phyloP scores from a whole-genome alignment of 768 basidiomycete species.

The Amanita fuliginea region DNA sequence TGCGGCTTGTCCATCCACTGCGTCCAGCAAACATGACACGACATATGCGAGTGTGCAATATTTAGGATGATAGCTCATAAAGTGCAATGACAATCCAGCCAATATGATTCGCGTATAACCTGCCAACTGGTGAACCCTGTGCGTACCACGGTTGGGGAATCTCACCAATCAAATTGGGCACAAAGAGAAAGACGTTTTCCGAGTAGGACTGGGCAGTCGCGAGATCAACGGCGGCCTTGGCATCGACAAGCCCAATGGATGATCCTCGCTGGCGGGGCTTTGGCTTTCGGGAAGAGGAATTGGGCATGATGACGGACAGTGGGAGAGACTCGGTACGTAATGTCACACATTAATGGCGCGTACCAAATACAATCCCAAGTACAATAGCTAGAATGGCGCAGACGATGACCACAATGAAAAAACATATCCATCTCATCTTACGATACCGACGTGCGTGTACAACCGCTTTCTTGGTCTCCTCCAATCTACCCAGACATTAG shows the following conservation, averaged over 20 bases:
- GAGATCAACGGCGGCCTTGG: slow-evolving; percentile 78
- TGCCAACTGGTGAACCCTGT: slow-evolving; percentile 19
- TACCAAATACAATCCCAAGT: slow-evolving; percentile 29
- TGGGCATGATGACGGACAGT: slow-evolving; percentile 4
- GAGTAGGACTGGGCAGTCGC: slow-evolving; percentile 79
- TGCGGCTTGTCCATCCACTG: slow-evolving; percentile 90
- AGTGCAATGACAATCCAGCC: slow-evolving; percentile 80
- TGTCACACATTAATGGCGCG: neutral
- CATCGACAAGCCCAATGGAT: slow-evolving; percentile 66
- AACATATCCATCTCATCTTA: slow-evolving; percentile 82
- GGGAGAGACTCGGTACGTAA: slow-evolving; percentile 3
- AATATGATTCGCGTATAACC: slow-evolving; percentile 88
- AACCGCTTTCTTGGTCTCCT: slow-evolving; percentile 59
- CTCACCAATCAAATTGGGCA: slow-evolving; percentile 90
- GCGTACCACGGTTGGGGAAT: slow-evolving; percentile 6
- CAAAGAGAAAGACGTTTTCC: slow-evolving; percentile 96
- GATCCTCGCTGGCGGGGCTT: slow-evolving; percentile 32
- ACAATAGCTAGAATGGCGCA: slow-evolving; percentile 47
- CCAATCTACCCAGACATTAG: slow-evolving; percentile 28
- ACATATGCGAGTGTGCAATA: slow-evolving; percentile 85
- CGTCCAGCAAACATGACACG: slow-evolving; percentile 88
- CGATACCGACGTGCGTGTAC: slow-evolving; percentile 51
- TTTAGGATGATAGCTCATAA: slow-evolving; percentile 92
- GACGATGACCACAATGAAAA: slow-evolving; percentile 47
- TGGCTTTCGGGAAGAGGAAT: slow-evolving; percentile 9